Percentiles rank a stretch among this genome's conserved stretches.
phyloP scores from a whole-genome alignment of 2,329 filamentous ascomycete species.

The Fusarium aywerte region DNA sequence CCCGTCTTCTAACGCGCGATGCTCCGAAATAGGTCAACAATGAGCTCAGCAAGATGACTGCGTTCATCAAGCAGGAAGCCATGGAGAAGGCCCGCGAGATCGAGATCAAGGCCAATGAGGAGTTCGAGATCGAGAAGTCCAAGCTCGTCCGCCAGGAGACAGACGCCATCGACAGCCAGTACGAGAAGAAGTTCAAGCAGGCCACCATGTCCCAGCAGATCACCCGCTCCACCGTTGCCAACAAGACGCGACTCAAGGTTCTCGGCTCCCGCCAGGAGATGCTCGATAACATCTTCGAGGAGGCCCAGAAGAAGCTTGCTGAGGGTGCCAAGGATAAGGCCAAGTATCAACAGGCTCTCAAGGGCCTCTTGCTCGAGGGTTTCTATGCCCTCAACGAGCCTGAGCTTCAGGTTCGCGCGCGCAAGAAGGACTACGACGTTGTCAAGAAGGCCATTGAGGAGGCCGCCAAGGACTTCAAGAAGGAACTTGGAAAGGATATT shows the following conservation, averaged over 20 bases:
- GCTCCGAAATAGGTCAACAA: conserved; percentile 77
- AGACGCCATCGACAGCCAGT: conserved; percentile 87
- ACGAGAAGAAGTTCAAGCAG: conserved; percentile 99
- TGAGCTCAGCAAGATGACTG: conserved; percentile 99
- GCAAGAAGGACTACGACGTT: conserved; percentile 80
- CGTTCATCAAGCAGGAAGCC: conserved; percentile 99
- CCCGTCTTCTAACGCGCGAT: conserved; percentile 29
- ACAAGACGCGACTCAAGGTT: conserved; percentile 93
- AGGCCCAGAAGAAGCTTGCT: conserved; percentile 76
- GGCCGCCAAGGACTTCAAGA: conserved; percentile 86
- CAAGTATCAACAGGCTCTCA: conserved; percentile 81
- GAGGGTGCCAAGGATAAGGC: conserved; percentile 72
- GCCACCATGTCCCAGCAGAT: conserved; percentile 99
- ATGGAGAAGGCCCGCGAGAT: conserved; percentile 97
- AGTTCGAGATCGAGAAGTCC: conserved; percentile 98
- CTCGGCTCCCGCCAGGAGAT: conserved; percentile 89
- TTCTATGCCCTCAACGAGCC: conserved; percentile 88
- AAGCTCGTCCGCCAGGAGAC: conserved; percentile 98
- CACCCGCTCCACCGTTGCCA: conserved; percentile 93
- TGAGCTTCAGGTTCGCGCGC: conserved; percentile 77
- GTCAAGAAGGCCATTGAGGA: conserved; percentile 82
- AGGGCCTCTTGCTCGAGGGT: conserved; percentile 87
- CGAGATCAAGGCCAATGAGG: conserved; percentile 97
- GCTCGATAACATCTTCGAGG: conserved; percentile 88
- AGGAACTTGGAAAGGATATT: conserved; percentile 75